Evolutionary conservation across 257 asterid genomes (phyloP), one percentile per base, ranked within the genome.

Genomic region (Primulina huaijiensis): DNA sequence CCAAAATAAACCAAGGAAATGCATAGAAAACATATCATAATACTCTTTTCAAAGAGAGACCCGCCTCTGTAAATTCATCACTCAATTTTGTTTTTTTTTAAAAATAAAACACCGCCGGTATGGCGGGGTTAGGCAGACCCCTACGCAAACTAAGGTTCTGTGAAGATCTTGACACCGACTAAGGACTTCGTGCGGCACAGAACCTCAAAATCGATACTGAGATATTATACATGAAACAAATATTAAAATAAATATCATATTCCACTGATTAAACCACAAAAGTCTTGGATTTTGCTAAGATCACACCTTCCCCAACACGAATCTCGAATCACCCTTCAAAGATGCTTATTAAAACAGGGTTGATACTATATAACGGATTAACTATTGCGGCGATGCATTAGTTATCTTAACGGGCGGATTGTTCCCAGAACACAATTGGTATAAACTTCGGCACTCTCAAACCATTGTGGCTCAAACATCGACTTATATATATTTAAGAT

Each of bases 321-420:
- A 4, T 50, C 52, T 21, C 40, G 12, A 46, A 12, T 40, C 29
- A 57, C 67, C 30, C 6, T 20, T 9, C 71, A 56, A 67, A 46
- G 16, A 23, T 52, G 52, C 0, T 29, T 21, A 16, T 16, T 20
- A 10, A 31, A 38, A 17, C 20, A 50, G 8, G 19, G 19, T 50
- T 50, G 53, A 50, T 17, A 5, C 21, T 50, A 7, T 50, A 50
- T 5, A n/a, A 62, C 3, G 21, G 30, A 52, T 19, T 2, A 61
- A 37, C 72, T 2, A 30, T 3, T 59, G 38, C 64, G 27, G 12
- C 2, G 2, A 50, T 50, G 8, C 20, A 16, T 14, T 17, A n/a
- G 67, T 62, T 20, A 65, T 58, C 55, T 21, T n/a, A 7, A 33
- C 11, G 30, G 23, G 64, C n/a, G n/a, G 40, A 72, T 64, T 75